Base-by-base conservation (phyloP, 129 eudicot species). In the Flaveria linearis region DNA sequence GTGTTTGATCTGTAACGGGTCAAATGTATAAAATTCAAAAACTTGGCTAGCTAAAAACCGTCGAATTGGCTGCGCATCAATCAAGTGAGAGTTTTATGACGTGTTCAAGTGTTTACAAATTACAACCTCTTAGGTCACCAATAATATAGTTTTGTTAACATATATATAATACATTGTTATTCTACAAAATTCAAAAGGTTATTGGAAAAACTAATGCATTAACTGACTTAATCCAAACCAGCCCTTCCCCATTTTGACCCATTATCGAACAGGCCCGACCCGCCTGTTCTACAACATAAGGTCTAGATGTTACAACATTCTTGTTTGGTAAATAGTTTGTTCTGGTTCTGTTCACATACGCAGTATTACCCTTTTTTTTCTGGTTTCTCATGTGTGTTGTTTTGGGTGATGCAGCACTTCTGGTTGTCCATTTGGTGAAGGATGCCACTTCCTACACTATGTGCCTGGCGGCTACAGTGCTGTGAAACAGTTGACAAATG, bases 351-450 rank as follows among this genome's bases (percentile, higher is more conserved):
- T 47, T 14, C 16, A n/a, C 16, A n/a, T 9, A 51, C 71, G 2
- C 16, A 1, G 14, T 42, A 57, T 42, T 28, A 10, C 66, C 56
- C n/a, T 28, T 63, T 63, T 16, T 20, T 36, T 47, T 16, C 20
- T 42, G 16, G 57, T 36, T 74, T 75, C 76, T 81, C 13, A 81
- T 61, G 70, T 76, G 11, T 49, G 49, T 26, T 51, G 58, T 51
- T 78, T 78, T 72, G 72, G 72, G 71, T 46, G 9, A 53, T 84
- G 83, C 90, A 90, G 96, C 87, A 85, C 96, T 51, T 83, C 96
- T 16, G 96, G 96, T 4, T 90, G 96, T 73, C 79, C 85, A 73
- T 90, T 83, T 69, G 96, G 96, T 25, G 96, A 85, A 73, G 83
- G 87, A 52, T 90, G 96, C 47, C 92, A 90, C 81, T 90, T 87